A percentile compares a stretch with the other conserved stretches of the same genome.
These are phyloP conservation scores for Austropuccinia psidii DNA, from an alignment of 1,284 basidiomycete species.

Conservation along the genomic window DNA sequence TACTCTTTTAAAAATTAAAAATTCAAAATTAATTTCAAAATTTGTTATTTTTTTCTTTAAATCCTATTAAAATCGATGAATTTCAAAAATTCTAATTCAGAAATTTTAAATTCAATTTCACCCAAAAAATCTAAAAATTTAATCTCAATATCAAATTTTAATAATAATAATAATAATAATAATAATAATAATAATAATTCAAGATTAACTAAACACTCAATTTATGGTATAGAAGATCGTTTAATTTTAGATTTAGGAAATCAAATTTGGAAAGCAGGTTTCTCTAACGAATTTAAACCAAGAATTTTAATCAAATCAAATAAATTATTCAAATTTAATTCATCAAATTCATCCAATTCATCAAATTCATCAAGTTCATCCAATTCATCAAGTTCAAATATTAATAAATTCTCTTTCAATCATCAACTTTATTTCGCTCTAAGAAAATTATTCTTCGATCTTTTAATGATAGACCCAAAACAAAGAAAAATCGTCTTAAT, in stretches of 20 bases:
- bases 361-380: not conserved
- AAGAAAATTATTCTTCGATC: constrained; percentile 52
- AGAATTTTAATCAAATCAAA: constrained; percentile 58
- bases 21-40: too few relatives aligned
- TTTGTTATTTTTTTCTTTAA: too few relatives aligned
- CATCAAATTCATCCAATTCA: not conserved
- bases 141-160: not conserved
- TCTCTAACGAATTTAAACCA: constrained; percentile 77
- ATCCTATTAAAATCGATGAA: too few relatives aligned
- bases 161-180: too few relatives aligned
- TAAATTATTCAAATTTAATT: constrained; percentile 49
- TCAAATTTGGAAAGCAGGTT: constrained; percentile 76
- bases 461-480: constrained; percentile 84
- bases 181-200: too few relatives aligned
- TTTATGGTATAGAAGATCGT: constrained; percentile 78
- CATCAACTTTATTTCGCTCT: too few relatives aligned
- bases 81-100: too few relatives aligned
- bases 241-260: constrained; percentile 77
- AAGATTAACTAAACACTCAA: constrained; percentile 53
- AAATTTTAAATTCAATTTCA: not conserved
- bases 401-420: too few relatives aligned
- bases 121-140: not conserved
- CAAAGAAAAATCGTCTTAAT: constrained; percentile 84
- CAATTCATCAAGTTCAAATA: not conserved
- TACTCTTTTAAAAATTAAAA: too few relatives aligned